Percentiles rank a stretch among this genome's conserved stretches.
Evolutionary conservation across 192 early-diverging fungal genomes (phyloP).

Genomic region (Podila horticola): DNA sequence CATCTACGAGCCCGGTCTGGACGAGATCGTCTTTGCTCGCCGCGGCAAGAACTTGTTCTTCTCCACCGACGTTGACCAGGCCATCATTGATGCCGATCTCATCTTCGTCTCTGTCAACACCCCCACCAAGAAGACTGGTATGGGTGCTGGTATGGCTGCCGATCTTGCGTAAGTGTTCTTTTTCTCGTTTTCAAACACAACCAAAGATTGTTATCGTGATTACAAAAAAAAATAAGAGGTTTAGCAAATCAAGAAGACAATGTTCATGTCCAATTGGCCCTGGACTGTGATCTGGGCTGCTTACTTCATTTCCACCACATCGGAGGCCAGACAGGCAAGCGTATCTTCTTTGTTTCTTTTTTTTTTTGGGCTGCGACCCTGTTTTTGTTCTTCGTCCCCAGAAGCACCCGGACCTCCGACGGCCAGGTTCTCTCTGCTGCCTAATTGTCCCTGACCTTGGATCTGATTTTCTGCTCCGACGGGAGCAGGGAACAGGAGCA

Average conservation of each 20-base stretch:
- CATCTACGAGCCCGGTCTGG: conserved; percentile 93
- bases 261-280: too few relatives aligned
- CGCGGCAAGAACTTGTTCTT: conserved; percentile 91
- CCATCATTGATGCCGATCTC: conserved; percentile 83
- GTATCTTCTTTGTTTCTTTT: neutral
- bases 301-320: neutral
- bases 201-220: too few relatives aligned
- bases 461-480: neutral
- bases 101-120: conserved; percentile 96
- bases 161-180: conserved; percentile 77
- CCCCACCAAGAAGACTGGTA: conserved; percentile 82
- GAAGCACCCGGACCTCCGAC: neutral
- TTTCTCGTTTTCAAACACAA: neutral
- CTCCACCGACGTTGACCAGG: conserved; percentile 81
- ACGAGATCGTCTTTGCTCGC: conserved; percentile 79
- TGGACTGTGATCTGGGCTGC: neutral
- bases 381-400: neutral
- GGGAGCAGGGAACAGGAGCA: too few relatives aligned
- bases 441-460: neutral
- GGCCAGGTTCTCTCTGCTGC: neutral
- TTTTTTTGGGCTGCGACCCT: neutral
- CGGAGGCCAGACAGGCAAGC: neutral
- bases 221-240: neutral
- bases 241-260: neutral
- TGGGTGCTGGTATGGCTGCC: conserved; percentile 83